Conservation (phyloP, 345 rosid genomes). For the Boechera divaricarpa region DNA sequence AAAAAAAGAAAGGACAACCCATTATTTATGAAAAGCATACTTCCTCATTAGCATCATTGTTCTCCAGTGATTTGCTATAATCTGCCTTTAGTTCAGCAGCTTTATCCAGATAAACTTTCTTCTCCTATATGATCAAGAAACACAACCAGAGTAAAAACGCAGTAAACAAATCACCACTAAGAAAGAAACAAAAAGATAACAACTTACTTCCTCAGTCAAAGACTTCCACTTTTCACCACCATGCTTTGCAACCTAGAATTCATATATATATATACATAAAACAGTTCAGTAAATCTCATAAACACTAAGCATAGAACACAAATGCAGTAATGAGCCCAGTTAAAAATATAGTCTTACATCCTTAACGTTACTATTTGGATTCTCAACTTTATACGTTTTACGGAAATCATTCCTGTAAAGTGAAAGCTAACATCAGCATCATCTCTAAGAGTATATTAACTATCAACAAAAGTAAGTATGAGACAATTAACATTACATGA, state of each 20-base stretch:
- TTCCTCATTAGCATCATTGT: conserved; percentile 50
- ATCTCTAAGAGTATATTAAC: neutral
- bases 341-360: conserved; percentile 48
- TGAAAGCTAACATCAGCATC: conserved; percentile 14
- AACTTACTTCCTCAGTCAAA: conserved; percentile 77
- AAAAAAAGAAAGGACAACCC: neutral
- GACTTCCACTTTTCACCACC: conserved; percentile 90
- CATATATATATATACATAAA: neutral
- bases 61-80: conserved; percentile 55
- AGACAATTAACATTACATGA: conserved; percentile 55
- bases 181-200: neutral
- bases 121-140: conserved; percentile 55
- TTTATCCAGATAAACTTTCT: conserved; percentile 68
- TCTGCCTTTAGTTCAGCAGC: conserved; percentile 80
- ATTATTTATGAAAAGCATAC: conserved; percentile 33
- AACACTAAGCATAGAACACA: neutral
- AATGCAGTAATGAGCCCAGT: neutral
- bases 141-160: conserved; percentile 8
- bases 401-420: conserved; percentile 76
- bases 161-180: neutral
- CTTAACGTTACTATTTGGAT: conserved; percentile 62
- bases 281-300: neutral
- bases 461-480: neutral
- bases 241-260: conserved; percentile 67
- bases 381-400: conserved; percentile 61